Base-by-base conservation (phyloP, 345 rosid genomes). In the Heritiera fomes region DNA sequence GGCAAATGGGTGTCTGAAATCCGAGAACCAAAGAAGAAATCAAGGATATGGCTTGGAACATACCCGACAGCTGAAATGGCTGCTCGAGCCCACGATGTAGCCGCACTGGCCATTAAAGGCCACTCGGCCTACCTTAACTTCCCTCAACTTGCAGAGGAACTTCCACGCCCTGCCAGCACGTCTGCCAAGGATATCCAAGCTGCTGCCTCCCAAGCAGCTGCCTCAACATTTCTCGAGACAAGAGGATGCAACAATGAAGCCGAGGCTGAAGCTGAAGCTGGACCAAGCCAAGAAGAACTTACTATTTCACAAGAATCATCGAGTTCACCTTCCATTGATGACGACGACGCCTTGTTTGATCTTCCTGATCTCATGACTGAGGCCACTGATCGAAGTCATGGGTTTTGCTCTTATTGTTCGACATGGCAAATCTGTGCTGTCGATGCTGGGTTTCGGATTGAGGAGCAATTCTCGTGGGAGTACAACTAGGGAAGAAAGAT, bases 1-100 rank as follows among this genome's bases (percentile, higher is more conserved):
- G 97, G 97, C 17, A 92, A 90, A 88, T 92, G 97, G 97, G 97
- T 92, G 17, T 92, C 93, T 4, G 97, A 92, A 80, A 92, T 92
- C 73, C 83, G 97, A 79, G 94, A 92, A 76, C 97, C 97, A 0
- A 84, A 82, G 72, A 92, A 92, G 80, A 92, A 92, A 75, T 92
- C 97, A 49, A 89, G 97, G 83, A 92, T 92, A 73, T 92, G 97
- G 97, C 91, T 92, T 11, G 97, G 97, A 8, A 92, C 97, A 18
- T 92, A 81, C 85, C 88, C 87, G 11, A 88, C 90, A n/a, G 90
- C 97, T 11, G 92, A 92, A 83, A 92, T 90, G 97, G 97, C 97
- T 2, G 97, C 97, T 84, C 89, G 94, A 81, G 97, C 97, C 52
- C 97, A 92, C 32, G 97, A 92, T 45, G 97, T 90, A 1, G 97